These are phyloP conservation scores for Phoma sp. DNA, from an alignment of 2,329 filamentous ascomycete genomes.

Conservation along the genomic window DNA sequence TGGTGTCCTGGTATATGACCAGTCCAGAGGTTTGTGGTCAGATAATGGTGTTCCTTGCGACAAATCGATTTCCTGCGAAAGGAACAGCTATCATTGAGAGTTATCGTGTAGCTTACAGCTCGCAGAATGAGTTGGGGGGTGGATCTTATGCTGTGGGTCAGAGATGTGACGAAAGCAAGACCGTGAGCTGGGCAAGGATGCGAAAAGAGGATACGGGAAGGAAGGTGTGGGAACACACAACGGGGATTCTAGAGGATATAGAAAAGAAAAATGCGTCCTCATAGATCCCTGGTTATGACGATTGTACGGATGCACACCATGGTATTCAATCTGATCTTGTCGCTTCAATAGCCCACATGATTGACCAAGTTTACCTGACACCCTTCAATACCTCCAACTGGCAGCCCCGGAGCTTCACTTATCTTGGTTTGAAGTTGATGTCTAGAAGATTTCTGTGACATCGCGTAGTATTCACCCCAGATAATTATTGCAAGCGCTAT, in stretches of 20 bases:
- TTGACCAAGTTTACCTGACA: too few relatives aligned
- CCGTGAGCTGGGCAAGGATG: constrained; percentile 27
- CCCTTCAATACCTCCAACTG: too few relatives aligned
- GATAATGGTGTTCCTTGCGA: constrained; percentile 42
- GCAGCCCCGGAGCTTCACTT: too few relatives aligned
- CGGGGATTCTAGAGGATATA: constrained; percentile 34
- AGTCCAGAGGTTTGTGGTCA: constrained; percentile 38
- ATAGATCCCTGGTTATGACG: too few relatives aligned
- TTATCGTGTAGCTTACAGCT: constrained; percentile 22
- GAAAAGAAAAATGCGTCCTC: too few relatives aligned
- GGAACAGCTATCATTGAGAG: constrained; percentile 6
- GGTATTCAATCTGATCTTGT: too few relatives aligned
- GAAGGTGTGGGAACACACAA: constrained; percentile 45
- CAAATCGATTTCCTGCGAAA: constrained; percentile 33
- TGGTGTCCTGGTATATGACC: constrained; percentile 34
- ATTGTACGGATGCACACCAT: too few relatives aligned
- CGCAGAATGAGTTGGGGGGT: constrained; percentile 31
- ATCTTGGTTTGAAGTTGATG: too few relatives aligned
- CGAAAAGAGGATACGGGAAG: constrained; percentile 34
- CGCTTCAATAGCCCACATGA: too few relatives aligned
- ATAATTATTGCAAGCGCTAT: too few relatives aligned
- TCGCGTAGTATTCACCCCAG: too few relatives aligned
- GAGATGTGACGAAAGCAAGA: constrained; percentile 28
- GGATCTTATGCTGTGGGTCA: constrained; percentile 37
- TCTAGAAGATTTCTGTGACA: too few relatives aligned